Conservation (phyloP, 2,329 filamentous ascomycete genomes). For the Simplicillium aogashimaense region DNA sequence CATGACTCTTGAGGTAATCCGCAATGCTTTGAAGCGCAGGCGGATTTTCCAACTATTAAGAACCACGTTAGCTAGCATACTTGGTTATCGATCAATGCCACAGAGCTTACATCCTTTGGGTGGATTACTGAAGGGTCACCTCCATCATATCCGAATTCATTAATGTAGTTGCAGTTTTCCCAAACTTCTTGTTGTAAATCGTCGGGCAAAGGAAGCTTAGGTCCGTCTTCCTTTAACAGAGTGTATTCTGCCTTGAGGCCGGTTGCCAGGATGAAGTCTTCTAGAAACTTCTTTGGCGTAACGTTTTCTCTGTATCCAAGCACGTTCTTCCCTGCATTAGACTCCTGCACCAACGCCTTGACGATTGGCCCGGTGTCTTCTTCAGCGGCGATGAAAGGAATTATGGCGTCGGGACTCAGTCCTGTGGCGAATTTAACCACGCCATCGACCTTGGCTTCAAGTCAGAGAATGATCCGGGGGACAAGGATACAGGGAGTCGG, state of each 20-base stretch:
- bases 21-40: no score
- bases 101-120: constrained; percentile 8
- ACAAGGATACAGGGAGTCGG: neutral
- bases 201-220: neutral
- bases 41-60: no score
- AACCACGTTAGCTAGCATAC: no score
- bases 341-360: constrained; percentile 12
- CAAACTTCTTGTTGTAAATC: constrained; percentile 5
- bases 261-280: constrained; percentile 10
- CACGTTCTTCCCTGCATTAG: constrained; percentile 10
- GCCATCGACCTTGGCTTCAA: constrained; percentile 10
- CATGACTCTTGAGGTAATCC: no score
- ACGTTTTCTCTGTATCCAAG: constrained; percentile 15
- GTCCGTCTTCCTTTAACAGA: constrained; percentile 1
- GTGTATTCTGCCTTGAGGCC: constrained; percentile 6
- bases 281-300: constrained; percentile 8
- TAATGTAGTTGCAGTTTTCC: constrained; percentile 6
- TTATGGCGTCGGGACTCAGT: constrained; percentile 8
- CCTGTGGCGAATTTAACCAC: constrained; percentile 10
- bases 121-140: constrained; percentile 7
- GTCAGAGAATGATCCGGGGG: no score
- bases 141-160: constrained; percentile 10
- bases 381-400: constrained; percentile 14
- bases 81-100: no score
- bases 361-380: constrained; percentile 14